Evolutionary conservation across 2,329 filamentous ascomycete species (phyloP), one percentile per base, ranked within the genome.

Genomic region (Epicoccum nigrum): DNA sequence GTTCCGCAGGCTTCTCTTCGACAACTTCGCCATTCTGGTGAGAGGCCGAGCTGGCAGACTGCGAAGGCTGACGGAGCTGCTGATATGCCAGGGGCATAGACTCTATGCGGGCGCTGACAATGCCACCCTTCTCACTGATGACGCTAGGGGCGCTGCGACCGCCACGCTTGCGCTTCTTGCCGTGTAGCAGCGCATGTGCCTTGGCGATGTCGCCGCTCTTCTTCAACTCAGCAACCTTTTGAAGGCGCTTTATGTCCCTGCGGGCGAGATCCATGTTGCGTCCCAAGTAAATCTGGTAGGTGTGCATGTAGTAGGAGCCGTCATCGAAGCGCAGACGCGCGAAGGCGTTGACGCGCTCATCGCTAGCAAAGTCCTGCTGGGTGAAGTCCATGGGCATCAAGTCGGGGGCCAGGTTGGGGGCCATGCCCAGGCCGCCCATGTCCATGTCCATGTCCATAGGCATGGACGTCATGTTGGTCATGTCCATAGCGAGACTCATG

Each of bases 241-340:
- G 58, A 4, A 72, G 81, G 76, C 27, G 81, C 76, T 37, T 82
- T 81, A 53, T 85, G 58, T 81, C 79, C 54, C 82, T 79, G 48
- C 66, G 70, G 21, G 69, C 68, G 13, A 70, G 67, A 9, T 65
- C 56, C 20, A 86, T 80, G 70, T 92, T 88, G 54, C 89, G 86
- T 46, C 88, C 88, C 21, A 92, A 83, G 49, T 89, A 83, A 60
- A 92, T 82, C 44, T 83, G 81, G 62, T 86, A 87, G 1, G 87
- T 90, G 43, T 86, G 90, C 85, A 92, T 88, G 72, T 89, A 88
- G 70, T 89, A 92, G 48, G 86, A 82, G 66, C 88, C 87, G 76
- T 92, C 89, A 59, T 83, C 81, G 67, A 92, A 92, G 63, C 86
- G 83, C 54, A 92, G 76, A 65, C 85, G 85, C 32, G 84, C 85